Percentiles rank a stretch among this genome's conserved stretches.
Evolutionary conservation across 345 rosid species (phyloP).

Genomic region (Citrus trifoliata): DNA sequence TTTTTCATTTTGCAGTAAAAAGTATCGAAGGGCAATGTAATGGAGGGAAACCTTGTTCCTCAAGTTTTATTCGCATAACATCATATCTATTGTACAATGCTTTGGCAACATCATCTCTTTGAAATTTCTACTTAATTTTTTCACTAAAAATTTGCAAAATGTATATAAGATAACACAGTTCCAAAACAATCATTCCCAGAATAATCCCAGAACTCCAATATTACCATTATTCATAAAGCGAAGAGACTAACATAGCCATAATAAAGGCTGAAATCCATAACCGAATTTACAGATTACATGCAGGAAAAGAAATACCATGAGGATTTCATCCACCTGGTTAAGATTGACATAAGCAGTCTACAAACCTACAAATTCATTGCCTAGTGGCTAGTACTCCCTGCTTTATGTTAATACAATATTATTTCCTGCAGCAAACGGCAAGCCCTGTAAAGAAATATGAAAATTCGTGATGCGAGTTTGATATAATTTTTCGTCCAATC

Average conservation of each 20-base stretch:
- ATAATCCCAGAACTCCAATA: neutral
- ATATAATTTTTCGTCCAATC: neutral
- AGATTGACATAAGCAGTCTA: neutral
- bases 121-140: no score
- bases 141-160: no score
- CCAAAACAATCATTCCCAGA: neutral
- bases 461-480: neutral
- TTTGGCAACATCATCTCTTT: neutral
- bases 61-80: neutral
- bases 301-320: neutral
- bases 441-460: slow-evolving; percentile 4
- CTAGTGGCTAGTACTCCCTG: neutral
- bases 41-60: no score
- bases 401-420: neutral
- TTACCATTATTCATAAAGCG: neutral
- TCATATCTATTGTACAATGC: neutral
- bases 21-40: no score
- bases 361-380: neutral
- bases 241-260: neutral
- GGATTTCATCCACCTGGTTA: neutral
- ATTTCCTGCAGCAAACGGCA: neutral
- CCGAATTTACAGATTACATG: neutral
- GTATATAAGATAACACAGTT: neutral
- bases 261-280: neutral
- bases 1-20: no score